Conservation (phyloP, 2,329 filamentous ascomycete genomes). For the Rosellinia necatrix region DNA sequence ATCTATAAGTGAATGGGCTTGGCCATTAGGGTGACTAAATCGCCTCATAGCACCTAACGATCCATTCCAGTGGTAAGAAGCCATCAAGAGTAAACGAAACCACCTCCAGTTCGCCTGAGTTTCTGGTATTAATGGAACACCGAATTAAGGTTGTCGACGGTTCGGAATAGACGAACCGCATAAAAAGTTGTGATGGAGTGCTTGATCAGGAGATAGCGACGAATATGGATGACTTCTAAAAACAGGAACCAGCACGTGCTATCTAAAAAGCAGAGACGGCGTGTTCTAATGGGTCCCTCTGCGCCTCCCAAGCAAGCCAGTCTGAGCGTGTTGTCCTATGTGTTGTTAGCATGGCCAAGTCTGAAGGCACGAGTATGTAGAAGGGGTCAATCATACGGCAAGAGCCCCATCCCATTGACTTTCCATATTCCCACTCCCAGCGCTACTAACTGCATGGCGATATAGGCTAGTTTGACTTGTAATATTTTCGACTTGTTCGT, state of each 20-base stretch:
- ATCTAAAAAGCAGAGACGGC: conserved; percentile 64
- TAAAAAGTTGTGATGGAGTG: not conserved
- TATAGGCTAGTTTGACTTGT: conserved; percentile 84
- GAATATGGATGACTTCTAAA: not conserved
- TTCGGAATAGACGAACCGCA: conserved; percentile 15
- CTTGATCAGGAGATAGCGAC: not conserved
- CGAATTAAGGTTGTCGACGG: conserved; percentile 21
- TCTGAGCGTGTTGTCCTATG: conserved; percentile 88
- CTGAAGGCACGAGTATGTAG: not conserved
- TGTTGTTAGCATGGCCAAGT: conserved; percentile 36
- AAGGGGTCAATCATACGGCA: conserved; percentile 68
- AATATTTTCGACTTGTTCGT: conserved; percentile 74
- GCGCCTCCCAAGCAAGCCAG: conserved; percentile 94
- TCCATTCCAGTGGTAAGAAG: conserved; percentile 16
- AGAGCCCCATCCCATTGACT: conserved; percentile 90
- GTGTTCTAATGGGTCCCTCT: conserved; percentile 69
- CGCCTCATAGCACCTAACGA: conserved; percentile 18
- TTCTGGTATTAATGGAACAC: not conserved
- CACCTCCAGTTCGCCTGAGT: too few relatives aligned
- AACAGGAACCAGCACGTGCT: not conserved
- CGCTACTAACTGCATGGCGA: conserved; percentile 83
- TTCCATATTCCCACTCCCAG: conserved; percentile 92
- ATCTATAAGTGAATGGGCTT: not conserved
- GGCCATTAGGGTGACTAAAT: not conserved
- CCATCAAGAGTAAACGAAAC: not conserved